These are phyloP conservation scores for Globisporangium orthogonon DNA, from an alignment of 352 stramenopile species.

Conservation along the genomic window DNA sequence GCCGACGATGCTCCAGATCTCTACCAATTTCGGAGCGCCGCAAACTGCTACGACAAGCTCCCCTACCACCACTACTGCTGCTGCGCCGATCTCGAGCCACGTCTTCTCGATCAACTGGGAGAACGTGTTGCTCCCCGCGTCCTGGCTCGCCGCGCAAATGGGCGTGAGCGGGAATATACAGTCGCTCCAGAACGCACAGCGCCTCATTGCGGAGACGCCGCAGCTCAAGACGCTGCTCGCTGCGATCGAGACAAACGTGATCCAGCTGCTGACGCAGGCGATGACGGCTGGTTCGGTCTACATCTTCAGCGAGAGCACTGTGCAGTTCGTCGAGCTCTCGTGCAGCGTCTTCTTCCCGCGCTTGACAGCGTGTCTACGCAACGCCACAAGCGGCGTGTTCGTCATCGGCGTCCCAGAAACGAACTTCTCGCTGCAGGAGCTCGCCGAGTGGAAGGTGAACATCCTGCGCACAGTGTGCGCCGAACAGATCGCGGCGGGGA, in stretches of 20 bases:
- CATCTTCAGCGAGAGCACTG: conserved; percentile 35
- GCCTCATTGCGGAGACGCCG: conserved; percentile 10
- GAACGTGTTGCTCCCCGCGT: conserved; percentile 36
- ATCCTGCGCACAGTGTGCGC: conserved; percentile 34
- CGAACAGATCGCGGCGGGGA: conserved; percentile 19
- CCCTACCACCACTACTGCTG: background rate
- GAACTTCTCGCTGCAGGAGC: conserved; percentile 25
- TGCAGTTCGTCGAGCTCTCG: conserved; percentile 31
- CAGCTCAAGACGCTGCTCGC: conserved; percentile 12
- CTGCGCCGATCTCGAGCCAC: conserved; percentile 5
- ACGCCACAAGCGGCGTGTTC: conserved; percentile 26
- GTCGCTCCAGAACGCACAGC: conserved; percentile 20
- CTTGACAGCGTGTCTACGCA: conserved; percentile 23
- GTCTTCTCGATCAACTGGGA: conserved; percentile 45
- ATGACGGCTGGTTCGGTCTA: conserved; percentile 27
- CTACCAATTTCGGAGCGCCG: background rate
- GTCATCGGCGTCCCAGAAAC: conserved; percentile 32
- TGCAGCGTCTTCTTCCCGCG: conserved; percentile 45
- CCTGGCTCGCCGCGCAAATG: conserved; percentile 31
- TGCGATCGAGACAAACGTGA: conserved; percentile 25
- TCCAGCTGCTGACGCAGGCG: conserved; percentile 26
- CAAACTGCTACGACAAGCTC: background rate
- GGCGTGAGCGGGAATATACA: conserved; percentile 17
- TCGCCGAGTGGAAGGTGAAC: conserved; percentile 40
- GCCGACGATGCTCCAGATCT: conserved; percentile 4